Percentiles rank a stretch among this genome's conserved stretches.
Conservation (phyloP, 331 rosid species). For the Rosa hybrid region DNA sequence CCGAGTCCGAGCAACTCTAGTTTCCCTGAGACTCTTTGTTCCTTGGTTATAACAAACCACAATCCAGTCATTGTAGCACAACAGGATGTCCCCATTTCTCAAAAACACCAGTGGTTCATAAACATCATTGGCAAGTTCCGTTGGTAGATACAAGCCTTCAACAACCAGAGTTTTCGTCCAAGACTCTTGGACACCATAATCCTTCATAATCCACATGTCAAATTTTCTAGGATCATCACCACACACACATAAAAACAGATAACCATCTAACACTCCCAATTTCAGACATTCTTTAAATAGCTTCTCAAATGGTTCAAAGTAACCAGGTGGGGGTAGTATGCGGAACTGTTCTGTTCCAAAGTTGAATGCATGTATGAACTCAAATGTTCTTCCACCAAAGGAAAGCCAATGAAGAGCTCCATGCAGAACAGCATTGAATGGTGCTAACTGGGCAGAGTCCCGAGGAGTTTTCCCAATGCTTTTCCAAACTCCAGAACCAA, state of each 20-base stretch:
- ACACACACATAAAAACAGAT: background rate
- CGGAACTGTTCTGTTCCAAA: background rate
- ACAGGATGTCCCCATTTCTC: background rate
- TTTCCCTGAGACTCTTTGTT: background rate
- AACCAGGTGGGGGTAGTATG: background rate
- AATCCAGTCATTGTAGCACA: background rate
- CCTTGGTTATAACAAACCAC: background rate
- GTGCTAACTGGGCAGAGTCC: background rate
- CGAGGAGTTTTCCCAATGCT: background rate
- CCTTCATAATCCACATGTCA: constrained; percentile 19
- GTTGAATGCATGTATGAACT: background rate
- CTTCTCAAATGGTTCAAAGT: background rate
- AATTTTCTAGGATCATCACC: background rate
- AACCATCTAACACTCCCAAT: constrained; percentile 10
- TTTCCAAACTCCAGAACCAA: background rate
- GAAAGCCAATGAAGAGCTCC: constrained; percentile 14
- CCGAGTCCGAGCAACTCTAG: background rate
- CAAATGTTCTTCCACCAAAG: background rate
- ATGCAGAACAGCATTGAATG: background rate
- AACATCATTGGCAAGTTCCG: background rate
- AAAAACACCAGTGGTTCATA: constrained; percentile 11
- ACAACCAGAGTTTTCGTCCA: constrained; percentile 9
- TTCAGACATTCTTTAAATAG: background rate
- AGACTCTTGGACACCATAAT: constrained; percentile 19
- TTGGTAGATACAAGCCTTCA: background rate